Conservation (phyloP, 2,329 filamentous ascomycete species). For the Biscogniauxia sp. region DNA sequence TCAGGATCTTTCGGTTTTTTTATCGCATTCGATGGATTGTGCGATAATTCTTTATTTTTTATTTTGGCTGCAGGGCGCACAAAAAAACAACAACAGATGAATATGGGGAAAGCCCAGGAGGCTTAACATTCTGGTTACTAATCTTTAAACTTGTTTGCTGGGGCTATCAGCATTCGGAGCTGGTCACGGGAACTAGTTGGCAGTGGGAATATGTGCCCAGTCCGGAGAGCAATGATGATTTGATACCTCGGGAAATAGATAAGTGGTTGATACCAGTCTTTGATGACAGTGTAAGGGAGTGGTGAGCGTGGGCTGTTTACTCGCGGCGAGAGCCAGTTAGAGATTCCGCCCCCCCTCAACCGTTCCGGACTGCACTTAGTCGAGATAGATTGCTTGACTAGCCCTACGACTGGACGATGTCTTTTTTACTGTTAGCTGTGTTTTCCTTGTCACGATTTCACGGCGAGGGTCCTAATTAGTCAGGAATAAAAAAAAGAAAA, state of each 20-base stretch:
- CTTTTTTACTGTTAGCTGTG: slow-evolving; percentile 22
- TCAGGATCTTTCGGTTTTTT: slow-evolving; percentile 20
- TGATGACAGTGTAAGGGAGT: slow-evolving; percentile 9
- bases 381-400: slow-evolving; percentile 18
- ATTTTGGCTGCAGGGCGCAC: slow-evolving; percentile 30
- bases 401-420: slow-evolving; percentile 20
- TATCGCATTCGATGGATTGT: slow-evolving; percentile 31
- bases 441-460: slow-evolving; percentile 35
- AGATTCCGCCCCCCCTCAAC: slow-evolving; percentile 4
- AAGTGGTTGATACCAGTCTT: slow-evolving; percentile 19
- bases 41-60: slow-evolving; percentile 21
- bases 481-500: slow-evolving; percentile 24
- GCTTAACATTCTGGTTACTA: slow-evolving; percentile 35
- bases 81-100: slow-evolving; percentile 29
- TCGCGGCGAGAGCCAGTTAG: slow-evolving; percentile 22
- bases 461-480: slow-evolving; percentile 36
- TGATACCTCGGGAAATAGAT: slow-evolving; percentile 32
- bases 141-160: slow-evolving; percentile 31
- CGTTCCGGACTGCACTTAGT: slow-evolving; percentile 8
- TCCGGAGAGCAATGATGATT: slow-evolving; percentile 28
- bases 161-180: slow-evolving; percentile 26
- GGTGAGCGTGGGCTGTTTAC: slow-evolving; percentile 7
- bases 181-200: slow-evolving; percentile 23
- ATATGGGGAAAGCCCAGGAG: slow-evolving; percentile 38
- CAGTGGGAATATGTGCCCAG: slow-evolving; percentile 18